Percentiles rank a stretch among this genome's conserved stretches.
Conservation (phyloP, 2,329 filamentous ascomycete genomes). For the Tolypocladium paradoxum region DNA sequence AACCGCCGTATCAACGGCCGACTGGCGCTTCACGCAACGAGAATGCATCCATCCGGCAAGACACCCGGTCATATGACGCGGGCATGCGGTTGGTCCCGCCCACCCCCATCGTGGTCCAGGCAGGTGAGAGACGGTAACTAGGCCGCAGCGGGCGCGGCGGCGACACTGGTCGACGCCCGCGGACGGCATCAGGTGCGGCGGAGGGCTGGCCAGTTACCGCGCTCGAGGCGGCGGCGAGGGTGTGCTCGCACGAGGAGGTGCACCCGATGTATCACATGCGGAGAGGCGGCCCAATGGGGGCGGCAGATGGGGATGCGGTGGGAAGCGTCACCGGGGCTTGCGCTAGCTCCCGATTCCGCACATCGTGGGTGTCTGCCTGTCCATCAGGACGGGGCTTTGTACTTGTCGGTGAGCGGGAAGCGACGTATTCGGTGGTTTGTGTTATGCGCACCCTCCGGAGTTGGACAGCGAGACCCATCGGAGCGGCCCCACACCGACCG, state of each 20-base stretch:
- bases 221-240: neutral
- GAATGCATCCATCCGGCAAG: conserved; percentile 1
- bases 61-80: conserved; percentile 9
- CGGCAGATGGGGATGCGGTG: neutral
- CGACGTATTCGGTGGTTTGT: neutral
- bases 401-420: neutral
- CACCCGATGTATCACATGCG: neutral
- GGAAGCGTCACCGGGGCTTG: neutral
- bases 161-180: neutral
- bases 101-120: conserved; percentile 1
- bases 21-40: neutral
- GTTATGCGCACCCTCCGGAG: neutral
- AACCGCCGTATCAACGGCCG: neutral
- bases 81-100: conserved; percentile 6
- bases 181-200: neutral
- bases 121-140: neutral
- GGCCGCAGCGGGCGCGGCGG: neutral
- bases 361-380: neutral
- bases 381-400: too few relatives aligned
- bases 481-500: neutral
- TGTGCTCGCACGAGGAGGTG: neutral
- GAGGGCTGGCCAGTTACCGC: neutral
- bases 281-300: neutral
- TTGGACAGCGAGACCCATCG: neutral
- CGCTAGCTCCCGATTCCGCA: neutral